Percentiles rank a stretch among this genome's conserved stretches.
These are phyloP conservation scores for Citrus medica DNA, from an alignment of 345 rosid species.

Conservation along the genomic window DNA sequence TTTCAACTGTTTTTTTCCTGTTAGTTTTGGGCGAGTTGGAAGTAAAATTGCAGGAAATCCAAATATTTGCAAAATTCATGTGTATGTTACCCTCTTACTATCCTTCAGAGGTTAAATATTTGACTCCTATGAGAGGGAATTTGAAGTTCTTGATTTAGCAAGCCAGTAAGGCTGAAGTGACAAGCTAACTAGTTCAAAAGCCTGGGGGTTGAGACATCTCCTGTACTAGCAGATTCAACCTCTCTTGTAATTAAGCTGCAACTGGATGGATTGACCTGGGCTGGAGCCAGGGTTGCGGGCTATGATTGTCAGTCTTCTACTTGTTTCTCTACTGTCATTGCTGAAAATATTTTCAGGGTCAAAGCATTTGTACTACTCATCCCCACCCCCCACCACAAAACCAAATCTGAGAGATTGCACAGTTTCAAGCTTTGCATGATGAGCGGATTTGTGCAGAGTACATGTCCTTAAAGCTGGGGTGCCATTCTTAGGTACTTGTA, in stretches of 20 bases:
- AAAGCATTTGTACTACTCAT: not conserved
- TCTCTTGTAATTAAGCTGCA: not conserved
- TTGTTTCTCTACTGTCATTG: not conserved
- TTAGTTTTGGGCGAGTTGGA: not conserved
- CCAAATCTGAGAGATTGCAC: not conserved
- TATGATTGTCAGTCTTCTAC: not conserved
- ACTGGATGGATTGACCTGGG: not conserved
- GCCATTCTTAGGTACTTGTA: constrained; percentile 25
- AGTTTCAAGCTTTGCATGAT: not conserved
- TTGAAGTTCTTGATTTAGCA: not conserved
- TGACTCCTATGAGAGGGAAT: not conserved
- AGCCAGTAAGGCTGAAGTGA: not conserved
- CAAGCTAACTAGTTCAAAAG: not conserved
- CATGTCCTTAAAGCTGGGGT: constrained; percentile 17
- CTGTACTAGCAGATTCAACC: not conserved
- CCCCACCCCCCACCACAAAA: too few species aligned
- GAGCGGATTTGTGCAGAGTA: not conserved
- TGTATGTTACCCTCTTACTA: not conserved
- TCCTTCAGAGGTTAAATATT: not conserved
- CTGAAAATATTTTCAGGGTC: not conserved
- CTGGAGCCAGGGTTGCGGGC: not conserved
- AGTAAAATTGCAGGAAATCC: not conserved
- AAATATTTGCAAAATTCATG: not conserved
- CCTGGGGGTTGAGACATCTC: not conserved
- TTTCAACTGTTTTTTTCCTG: not conserved